Percentiles rank a stretch among this genome's conserved stretches.
phyloP scores from a whole-genome alignment of 2,329 filamentous ascomycete genomes.

The Rasamsonia emersonii region DNA sequence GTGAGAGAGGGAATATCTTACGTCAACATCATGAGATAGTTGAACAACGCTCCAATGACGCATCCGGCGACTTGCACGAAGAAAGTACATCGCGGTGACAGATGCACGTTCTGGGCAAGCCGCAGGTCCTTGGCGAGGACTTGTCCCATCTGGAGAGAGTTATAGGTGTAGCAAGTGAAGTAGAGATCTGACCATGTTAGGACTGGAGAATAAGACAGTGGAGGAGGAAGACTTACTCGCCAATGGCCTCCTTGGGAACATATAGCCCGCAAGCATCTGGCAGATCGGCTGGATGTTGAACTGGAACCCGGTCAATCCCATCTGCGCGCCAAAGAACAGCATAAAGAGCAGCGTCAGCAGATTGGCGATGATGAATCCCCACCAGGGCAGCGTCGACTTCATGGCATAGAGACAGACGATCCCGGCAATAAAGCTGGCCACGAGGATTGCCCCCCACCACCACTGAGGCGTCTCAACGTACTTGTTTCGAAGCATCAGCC shows the following conservation, averaged over 20 bases:
- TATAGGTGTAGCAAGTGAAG: conserved; percentile 22
- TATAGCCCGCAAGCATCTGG: conserved; percentile 43
- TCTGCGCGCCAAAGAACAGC: conserved; percentile 34
- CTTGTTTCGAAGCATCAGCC: conserved; percentile 24
- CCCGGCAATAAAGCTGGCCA: conserved; percentile 27
- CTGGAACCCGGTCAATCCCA: conserved; percentile 33
- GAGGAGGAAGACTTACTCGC: conserved; percentile 19
- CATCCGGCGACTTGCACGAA: conserved; percentile 21
- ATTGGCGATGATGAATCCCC: conserved; percentile 35
- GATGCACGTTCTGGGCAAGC: conserved; percentile 28
- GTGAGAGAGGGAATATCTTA: conserved; percentile 10
- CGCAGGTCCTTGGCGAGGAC: conserved; percentile 25
- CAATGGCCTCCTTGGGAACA: conserved; percentile 32
- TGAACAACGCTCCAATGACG: conserved; percentile 28
- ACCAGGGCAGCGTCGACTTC: conserved; percentile 32
- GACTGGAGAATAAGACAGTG: background rate
- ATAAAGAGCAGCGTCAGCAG: conserved; percentile 28
- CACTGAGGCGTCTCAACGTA: conserved; percentile 37
- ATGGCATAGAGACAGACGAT: conserved; percentile 31
- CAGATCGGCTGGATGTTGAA: conserved; percentile 33
- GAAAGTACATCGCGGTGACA: conserved; percentile 38
- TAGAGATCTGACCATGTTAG: conserved; percentile 16
- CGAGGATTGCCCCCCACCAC: conserved; percentile 34
- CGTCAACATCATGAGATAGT: conserved; percentile 37
- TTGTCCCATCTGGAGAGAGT: conserved; percentile 20